Base-by-base conservation (phyloP, 768 basidiomycete genomes). In the Lactifluus piperatus region DNA sequence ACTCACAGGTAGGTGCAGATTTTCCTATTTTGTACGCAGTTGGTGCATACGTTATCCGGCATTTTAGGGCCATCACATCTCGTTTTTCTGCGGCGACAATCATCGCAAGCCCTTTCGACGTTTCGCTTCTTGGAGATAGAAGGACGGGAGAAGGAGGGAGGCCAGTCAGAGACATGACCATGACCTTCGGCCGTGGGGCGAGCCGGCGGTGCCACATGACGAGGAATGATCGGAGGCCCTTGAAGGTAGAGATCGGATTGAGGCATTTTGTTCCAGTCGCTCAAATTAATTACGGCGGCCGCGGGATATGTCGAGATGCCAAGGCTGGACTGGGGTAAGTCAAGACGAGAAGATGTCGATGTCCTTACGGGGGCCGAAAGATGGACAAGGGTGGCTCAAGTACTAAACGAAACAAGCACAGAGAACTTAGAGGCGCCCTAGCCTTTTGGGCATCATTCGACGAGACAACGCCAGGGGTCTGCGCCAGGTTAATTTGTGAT, bases 11-110 rank as follows among this genome's bases (percentile, higher is more conserved):
- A 75, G 30, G 70, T 73, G 58, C 74, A 75, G 16, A 67, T 56
- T 51, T 66, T 58, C 22, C 67, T 58, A 45, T 67, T 69, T 30
- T 68, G 68, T 32, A 68, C 57, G 65, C 74, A 75, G 60, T 74
- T 75, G 36, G 72, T 70, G 65, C 74, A 75, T 50, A 71, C 63
- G 50, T 70, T 70, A 53, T 68, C 67, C n/a, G 65, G 67, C 69
- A 68, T 71, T 55, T 64, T 64, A 30, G 70, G 67, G 13, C 72
- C 71, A 51, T 72, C 72, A 46, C 72, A 72, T 53, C 68, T 64
- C 5, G 70, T 72, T 55, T 72, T 72, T 51, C 70, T 61, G 29
- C 66, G 63, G 11, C 71, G 68, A 61, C 71, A 72, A 56, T 68
- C 70, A 52, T 73, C 72, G 57, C 71, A 73, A 10, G 71, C 71